Evolutionary conservation across 1,284 basidiomycete species (phyloP).

Genomic region (Microbotryum silenes-acaulis): DNA sequence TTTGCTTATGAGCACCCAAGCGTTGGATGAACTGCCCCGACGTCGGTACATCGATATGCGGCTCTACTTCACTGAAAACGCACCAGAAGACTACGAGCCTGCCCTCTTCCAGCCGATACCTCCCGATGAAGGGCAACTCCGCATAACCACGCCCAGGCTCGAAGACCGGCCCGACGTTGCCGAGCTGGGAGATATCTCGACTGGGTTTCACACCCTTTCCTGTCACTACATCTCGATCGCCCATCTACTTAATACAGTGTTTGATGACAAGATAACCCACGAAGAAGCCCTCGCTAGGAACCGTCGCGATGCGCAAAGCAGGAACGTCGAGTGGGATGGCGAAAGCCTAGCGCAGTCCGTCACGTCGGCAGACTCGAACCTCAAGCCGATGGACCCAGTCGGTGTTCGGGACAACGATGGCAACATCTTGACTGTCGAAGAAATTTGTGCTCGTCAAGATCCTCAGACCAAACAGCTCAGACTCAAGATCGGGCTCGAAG

Average conservation of each 20-base stretch:
- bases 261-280: slow-evolving; percentile 20
- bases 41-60: slow-evolving; percentile 71
- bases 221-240: slow-evolving; percentile 27
- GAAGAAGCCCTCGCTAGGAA: slow-evolving; percentile 15
- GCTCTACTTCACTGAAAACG: slow-evolving; percentile 63
- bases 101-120: slow-evolving; percentile 11
- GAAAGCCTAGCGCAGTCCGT: slow-evolving; percentile 15
- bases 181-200: slow-evolving; percentile 15
- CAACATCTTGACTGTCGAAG: background rate
- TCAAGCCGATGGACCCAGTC: slow-evolving; percentile 10
- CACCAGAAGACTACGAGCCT: slow-evolving; percentile 48
- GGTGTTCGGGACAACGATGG: slow-evolving; percentile 12
- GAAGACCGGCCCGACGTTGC: slow-evolving; percentile 17
- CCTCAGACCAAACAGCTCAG: background rate
- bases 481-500: slow-evolving; percentile 15
- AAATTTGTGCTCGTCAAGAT: background rate
- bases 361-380: slow-evolving; percentile 10
- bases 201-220: slow-evolving; percentile 20
- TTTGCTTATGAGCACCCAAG: slow-evolving; percentile 61
- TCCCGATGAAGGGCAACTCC: slow-evolving; percentile 3
- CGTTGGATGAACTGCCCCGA: slow-evolving; percentile 70
- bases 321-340: slow-evolving; percentile 30
- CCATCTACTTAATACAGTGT: slow-evolving; percentile 27
- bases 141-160: slow-evolving; percentile 9
- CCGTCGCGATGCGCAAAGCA: slow-evolving; percentile 14